A percentile compares a stretch with the other conserved stretches of the same genome.
phyloP scores from a whole-genome alignment of 2,329 filamentous ascomycete genomes.

The Curvularia verruculosa region DNA sequence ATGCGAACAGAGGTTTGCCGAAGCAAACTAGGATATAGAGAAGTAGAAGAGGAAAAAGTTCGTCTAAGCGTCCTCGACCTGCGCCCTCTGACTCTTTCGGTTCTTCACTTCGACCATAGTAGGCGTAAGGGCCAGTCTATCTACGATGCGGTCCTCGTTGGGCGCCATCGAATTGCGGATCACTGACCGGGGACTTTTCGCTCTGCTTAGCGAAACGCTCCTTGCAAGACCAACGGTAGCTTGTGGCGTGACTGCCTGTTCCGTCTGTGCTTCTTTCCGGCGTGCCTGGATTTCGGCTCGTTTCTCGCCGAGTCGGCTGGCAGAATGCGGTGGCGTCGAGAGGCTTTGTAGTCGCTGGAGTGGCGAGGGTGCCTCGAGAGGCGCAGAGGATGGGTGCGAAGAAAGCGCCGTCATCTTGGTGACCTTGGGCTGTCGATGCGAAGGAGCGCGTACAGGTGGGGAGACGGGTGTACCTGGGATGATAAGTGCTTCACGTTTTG shows the following conservation, averaged over 20 bases:
- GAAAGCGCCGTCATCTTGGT: constrained; percentile 37
- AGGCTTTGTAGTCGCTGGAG: constrained; percentile 27
- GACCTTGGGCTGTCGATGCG: constrained; percentile 30
- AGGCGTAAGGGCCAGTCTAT: constrained; percentile 39
- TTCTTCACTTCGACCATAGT: constrained; percentile 47
- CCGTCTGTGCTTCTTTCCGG: constrained; percentile 7
- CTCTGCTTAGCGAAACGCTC: constrained; percentile 40
- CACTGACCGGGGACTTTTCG: constrained; percentile 32
- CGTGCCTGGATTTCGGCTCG: constrained; percentile 14
- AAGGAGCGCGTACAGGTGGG: constrained; percentile 19
- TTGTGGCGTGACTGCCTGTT: constrained; percentile 13
- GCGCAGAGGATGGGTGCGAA: constrained; percentile 39
- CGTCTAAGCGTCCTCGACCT: constrained; percentile 42
- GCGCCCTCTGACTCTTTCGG: constrained; percentile 44
- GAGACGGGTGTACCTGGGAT: constrained; percentile 2
- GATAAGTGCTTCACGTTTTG: constrained; percentile 14
- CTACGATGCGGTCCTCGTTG: constrained; percentile 31
- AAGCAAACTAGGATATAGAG: constrained; percentile 2
- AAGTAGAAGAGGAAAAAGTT: constrained; percentile 5
- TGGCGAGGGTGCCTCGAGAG: constrained; percentile 31
- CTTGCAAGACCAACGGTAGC: constrained; percentile 44
- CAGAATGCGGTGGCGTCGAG: constrained; percentile 26
- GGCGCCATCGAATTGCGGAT: constrained; percentile 18
- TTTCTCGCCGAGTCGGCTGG: constrained; percentile 22
- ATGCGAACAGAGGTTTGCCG: neutral